Evolutionary conservation across 164 flowering plant species (phyloP), one percentile per base, ranked within the genome.

Genomic region (Aristolochia contorta): DNA sequence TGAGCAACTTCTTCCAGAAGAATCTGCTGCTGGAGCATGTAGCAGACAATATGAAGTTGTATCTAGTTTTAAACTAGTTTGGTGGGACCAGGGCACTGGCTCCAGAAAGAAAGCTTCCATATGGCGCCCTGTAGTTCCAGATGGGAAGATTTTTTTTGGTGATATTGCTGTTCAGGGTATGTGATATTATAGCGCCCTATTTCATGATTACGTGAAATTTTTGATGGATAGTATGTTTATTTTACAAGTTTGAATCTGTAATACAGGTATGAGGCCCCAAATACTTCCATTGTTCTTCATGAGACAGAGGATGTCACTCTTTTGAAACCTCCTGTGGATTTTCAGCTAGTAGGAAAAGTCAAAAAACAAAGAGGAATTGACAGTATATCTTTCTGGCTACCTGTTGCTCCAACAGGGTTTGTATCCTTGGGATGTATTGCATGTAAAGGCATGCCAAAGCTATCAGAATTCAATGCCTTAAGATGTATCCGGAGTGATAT

Each of bases 331-430:
- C 95, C 99, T 47, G 19, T 75, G 21, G 97, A 80, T 68, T 94
- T 78, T 71, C 89, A 81, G 49, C 77, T 75, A 58, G 89, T 87
- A 63, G 99, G 97, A 32, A 83, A 82, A 51, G 75, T 94, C 43
- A 91, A 87, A 78, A 94, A 85, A 71, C 91, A 85, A 16, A 79
- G 76, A 63, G 89, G 87, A 67, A 49, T 75, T 47, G 97, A 94
- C 51, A 72, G 62, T 47, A 77, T 91, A 53, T 82, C 90, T 12
- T 85, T 94, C 67, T 91, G 99, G 99, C 60, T 85, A 62, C 99
- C 99, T 65, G 89, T 82, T 71, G 85, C 97, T 60, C 99, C 99
- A 18, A 93, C 96, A 23, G 99, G 97, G 18, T 94, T 76, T 81
- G 89, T 89, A 57, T 66, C 96, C 54, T 69, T 94, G 62, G 99